Evolutionary conservation across 1,139 yeast genomes (phyloP).

Genomic region (Saccharomyces hybrid): DNA sequence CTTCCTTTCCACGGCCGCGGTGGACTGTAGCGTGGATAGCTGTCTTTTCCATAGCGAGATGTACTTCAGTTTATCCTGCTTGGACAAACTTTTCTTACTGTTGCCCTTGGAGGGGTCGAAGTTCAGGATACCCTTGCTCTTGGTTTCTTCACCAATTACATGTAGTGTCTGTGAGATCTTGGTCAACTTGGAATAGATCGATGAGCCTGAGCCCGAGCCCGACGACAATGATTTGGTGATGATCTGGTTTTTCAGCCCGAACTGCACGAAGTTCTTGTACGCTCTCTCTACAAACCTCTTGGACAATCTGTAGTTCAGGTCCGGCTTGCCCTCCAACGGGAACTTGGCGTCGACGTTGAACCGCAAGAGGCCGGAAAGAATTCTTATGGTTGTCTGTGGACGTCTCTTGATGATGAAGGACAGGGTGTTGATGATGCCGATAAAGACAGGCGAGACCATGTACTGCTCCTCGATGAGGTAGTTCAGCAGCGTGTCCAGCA

Average conservation of each 20-base stretch:
- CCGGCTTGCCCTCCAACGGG: constrained; percentile 33
- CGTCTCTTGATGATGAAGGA: constrained; percentile 49
- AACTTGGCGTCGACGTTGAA: constrained; percentile 36
- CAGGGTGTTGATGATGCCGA: constrained; percentile 49
- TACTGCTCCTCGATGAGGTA: constrained; percentile 48
- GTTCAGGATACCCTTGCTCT: constrained; percentile 30
- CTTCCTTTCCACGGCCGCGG: background rate
- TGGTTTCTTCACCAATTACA: constrained; percentile 31
- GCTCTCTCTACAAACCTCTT: constrained; percentile 44
- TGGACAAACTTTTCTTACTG: constrained; percentile 19
- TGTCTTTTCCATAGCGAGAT: constrained; percentile 12
- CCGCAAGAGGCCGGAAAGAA: constrained; percentile 37
- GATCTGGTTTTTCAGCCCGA: constrained; percentile 33
- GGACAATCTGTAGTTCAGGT: constrained; percentile 36
- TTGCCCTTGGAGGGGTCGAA: constrained; percentile 20
- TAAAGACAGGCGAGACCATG: constrained; percentile 47
- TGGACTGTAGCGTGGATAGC: background rate
- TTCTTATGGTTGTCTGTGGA: constrained; percentile 43
- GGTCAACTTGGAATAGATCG: constrained; percentile 24
- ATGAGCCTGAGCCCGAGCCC: constrained; percentile 16
- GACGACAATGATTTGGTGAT: constrained; percentile 20
- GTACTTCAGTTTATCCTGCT: constrained; percentile 20
- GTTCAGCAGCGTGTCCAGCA: constrained; percentile 57
- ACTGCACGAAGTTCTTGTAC: constrained; percentile 41
- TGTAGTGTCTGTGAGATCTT: constrained; percentile 31